Conservation (phyloP, 768 basidiomycete genomes). For the Serendipita indica region DNA sequence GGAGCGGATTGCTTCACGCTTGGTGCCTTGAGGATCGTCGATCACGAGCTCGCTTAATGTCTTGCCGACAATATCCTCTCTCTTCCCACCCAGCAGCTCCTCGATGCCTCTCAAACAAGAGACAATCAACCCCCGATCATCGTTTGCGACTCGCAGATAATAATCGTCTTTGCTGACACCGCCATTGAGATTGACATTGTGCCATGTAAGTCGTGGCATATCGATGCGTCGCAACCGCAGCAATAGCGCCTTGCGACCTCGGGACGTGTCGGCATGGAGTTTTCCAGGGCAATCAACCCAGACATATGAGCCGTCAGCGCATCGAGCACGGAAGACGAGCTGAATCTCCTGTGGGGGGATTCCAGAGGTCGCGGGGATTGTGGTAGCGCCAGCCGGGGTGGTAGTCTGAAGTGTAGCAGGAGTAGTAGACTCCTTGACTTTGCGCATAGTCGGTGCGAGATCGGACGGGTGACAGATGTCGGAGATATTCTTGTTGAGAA, state of each 20-base stretch:
- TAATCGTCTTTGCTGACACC: constrained; percentile 26
- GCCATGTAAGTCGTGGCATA: constrained; percentile 53
- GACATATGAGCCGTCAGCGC: constrained; percentile 41
- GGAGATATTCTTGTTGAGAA: constrained; percentile 60
- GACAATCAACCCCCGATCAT: constrained; percentile 24
- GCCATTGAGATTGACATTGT: constrained; percentile 35
- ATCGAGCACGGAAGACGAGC: constrained; percentile 68
- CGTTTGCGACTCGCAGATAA: constrained; percentile 14
- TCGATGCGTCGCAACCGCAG: constrained; percentile 63
- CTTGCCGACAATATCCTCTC: constrained; percentile 25
- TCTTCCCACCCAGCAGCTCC: constrained; percentile 20
- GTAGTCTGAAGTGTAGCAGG: constrained; percentile 13
- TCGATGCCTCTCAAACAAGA: constrained; percentile 22
- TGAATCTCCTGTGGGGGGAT: constrained; percentile 41
- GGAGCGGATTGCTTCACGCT: constrained; percentile 2
- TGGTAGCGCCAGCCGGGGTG: constrained; percentile 16
- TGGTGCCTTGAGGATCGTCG: not conserved
- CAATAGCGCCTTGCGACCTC: constrained; percentile 87
- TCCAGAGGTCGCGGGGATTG: constrained; percentile 9
- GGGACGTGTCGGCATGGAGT: constrained; percentile 82
- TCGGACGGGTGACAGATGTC: constrained; percentile 85
- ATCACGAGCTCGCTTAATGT: constrained; percentile 10
- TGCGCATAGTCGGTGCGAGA: constrained; percentile 77
- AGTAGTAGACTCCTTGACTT: constrained; percentile 51
- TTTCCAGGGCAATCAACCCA: constrained; percentile 90